Evolutionary conservation across 176 grass and related monocot genomes (phyloP).

Genomic region (Tuctoria greenei): DNA sequence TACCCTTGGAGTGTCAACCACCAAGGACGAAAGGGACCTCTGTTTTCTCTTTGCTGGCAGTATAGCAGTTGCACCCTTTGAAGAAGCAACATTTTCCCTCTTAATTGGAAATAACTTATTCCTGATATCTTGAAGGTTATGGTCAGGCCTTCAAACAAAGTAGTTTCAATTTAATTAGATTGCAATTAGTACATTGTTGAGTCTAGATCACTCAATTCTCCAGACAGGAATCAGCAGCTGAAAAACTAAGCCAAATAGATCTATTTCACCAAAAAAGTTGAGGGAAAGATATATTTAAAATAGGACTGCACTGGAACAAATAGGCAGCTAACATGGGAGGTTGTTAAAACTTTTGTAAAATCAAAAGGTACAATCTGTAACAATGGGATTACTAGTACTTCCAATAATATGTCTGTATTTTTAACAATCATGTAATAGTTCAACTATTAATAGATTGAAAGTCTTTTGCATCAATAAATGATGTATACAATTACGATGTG

Average conservation of each 20-base stretch:
- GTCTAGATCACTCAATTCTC: background rate
- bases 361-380: background rate
- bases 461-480: slow-evolving; percentile 15
- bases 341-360: slow-evolving; percentile 22
- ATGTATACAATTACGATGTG: background rate
- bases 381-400: slow-evolving; percentile 12
- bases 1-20: slow-evolving; percentile 58
- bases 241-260: slow-evolving; percentile 16
- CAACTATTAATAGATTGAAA: background rate
- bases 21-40: slow-evolving; percentile 93
- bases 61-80: slow-evolving; percentile 43
- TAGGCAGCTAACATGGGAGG: background rate
- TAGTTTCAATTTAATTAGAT: slow-evolving; percentile 18
- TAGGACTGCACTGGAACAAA: background rate
- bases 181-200: slow-evolving; percentile 21
- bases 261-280: slow-evolving; percentile 36
- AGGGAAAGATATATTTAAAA: background rate
- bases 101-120: slow-evolving; percentile 79
- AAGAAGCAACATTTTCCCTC: slow-evolving; percentile 44
- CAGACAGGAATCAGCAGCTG: slow-evolving; percentile 25
- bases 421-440: background rate
- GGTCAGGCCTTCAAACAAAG: slow-evolving; percentile 67
- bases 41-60: slow-evolving; percentile 82
- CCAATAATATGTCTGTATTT: background rate
- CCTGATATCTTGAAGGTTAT: slow-evolving; percentile 78